These are phyloP conservation scores for Dendryphion nanum DNA, from an alignment of 2,329 filamentous ascomycete genomes.

Conservation along the genomic window DNA sequence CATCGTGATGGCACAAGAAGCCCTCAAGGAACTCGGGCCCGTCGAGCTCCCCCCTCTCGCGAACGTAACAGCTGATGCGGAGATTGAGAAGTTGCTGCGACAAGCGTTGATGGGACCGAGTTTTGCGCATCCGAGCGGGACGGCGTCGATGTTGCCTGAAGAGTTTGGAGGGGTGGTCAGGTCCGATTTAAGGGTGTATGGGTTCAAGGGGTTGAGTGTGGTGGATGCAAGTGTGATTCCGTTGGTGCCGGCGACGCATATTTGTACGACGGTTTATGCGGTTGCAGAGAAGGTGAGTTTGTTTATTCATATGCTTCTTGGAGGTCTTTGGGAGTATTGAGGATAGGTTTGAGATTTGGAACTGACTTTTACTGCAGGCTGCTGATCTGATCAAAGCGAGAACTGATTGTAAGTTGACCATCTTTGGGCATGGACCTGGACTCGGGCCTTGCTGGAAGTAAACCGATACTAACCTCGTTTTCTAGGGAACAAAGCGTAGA, in stretches of 20 bases:
- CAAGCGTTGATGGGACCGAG: slow-evolving; percentile 11
- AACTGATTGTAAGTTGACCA: too few relatives aligned
- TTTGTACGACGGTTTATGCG: slow-evolving; percentile 15
- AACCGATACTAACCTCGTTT: too few relatives aligned
- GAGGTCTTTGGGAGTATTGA: too few relatives aligned
- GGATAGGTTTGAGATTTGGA: too few relatives aligned
- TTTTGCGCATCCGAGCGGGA: slow-evolving; percentile 25
- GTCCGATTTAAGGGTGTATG: slow-evolving; percentile 22
- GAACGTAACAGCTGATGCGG: slow-evolving; percentile 23
- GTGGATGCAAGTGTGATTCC: slow-evolving; percentile 16
- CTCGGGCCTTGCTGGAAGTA: too few relatives aligned
- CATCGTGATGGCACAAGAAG: slow-evolving; percentile 27
- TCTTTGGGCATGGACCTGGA: too few relatives aligned
- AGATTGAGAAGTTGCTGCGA: slow-evolving; percentile 11
- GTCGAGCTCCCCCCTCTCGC: slow-evolving; percentile 29
- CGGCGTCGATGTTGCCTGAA: slow-evolving; percentile 29
- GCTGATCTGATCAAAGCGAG: slow-evolving; percentile 3
- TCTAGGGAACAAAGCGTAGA: too few relatives aligned
- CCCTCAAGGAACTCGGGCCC: slow-evolving; percentile 30
- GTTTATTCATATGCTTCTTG: too few relatives aligned
- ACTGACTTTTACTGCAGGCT: slow-evolving; percentile 1
- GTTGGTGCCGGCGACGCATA: slow-evolving; percentile 11
- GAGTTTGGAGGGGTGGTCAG: slow-evolving; percentile 25
- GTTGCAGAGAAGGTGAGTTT: slow-evolving; percentile 21
- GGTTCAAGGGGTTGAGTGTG: slow-evolving; percentile 8